Evolutionary conservation across 1,284 basidiomycete species (phyloP).

Genomic region (Sanghuangporus baumii): DNA sequence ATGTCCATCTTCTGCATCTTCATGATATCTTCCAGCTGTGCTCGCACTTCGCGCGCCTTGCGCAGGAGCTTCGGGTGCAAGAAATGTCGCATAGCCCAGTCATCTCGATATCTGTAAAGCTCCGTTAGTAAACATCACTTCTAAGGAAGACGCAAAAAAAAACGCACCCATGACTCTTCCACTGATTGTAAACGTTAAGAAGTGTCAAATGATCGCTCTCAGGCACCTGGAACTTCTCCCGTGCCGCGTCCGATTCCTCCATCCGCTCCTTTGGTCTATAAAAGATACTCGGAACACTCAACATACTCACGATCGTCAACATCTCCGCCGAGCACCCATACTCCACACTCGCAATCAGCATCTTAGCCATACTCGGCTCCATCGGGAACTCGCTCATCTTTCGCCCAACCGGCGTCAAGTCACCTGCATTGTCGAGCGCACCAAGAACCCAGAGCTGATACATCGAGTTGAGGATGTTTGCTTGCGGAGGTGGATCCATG

Average conservation of each 20-base stretch:
- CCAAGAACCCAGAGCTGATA: conserved; percentile 99
- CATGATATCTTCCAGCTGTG: conserved; percentile 98
- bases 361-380: conserved; percentile 97
- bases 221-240: conserved; percentile 98
- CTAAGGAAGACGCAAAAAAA: not conserved
- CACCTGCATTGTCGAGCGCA: conserved; percentile 96
- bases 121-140: conserved; percentile 1
- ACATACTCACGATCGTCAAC: conserved; percentile 98
- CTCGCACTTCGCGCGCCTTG: conserved; percentile 94
- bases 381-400: conserved; percentile 99
- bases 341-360: conserved; percentile 94
- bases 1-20: conserved; percentile 94
- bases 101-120: conserved; percentile 70
- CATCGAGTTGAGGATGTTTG: conserved; percentile 96
- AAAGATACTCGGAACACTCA: conserved; percentile 95
- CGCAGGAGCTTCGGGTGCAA: conserved; percentile 93
- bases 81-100: conserved; percentile 94
- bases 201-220: conserved; percentile 97
- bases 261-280: conserved; percentile 93
- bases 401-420: conserved; percentile 85
- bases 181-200: conserved; percentile 95
- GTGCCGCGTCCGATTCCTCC: conserved; percentile 93
- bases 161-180: conserved; percentile 87
- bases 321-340: conserved; percentile 93
- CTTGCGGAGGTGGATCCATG: conserved; percentile 54